phyloP scores from a whole-genome alignment of 768 basidiomycete species.

The Tephrocybe sp. region DNA sequence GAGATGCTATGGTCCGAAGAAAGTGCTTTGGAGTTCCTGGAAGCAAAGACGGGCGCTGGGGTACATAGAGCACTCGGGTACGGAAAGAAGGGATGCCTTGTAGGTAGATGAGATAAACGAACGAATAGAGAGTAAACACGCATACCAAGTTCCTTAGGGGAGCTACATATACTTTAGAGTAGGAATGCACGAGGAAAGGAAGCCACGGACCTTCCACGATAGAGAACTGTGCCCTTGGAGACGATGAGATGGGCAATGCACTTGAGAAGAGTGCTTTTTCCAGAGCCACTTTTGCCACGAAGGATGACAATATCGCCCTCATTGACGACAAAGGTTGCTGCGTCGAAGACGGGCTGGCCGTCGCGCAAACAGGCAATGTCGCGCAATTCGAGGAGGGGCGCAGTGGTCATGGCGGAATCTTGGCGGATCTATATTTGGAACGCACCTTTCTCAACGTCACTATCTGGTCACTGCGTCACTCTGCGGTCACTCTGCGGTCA shows the following conservation, averaged over 20 bases:
- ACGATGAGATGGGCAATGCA: slow-evolving; percentile 79
- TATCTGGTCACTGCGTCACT: too few relatives aligned
- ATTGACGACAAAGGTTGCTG: slow-evolving; percentile 60
- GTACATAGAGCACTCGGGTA: slow-evolving; percentile 81
- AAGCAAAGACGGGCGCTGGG: slow-evolving; percentile 86
- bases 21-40: slow-evolving; percentile 80
- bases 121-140: slow-evolving; percentile 1
- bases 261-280: slow-evolving; percentile 82
- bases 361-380: slow-evolving; percentile 49
- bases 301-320: slow-evolving; percentile 77
- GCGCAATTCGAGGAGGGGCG: slow-evolving; percentile 50
- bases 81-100: slow-evolving; percentile 77
- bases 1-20: slow-evolving; percentile 53
- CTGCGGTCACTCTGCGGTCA: background rate
- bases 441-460: too few relatives aligned
- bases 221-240: slow-evolving; percentile 64
- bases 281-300: slow-evolving; percentile 80
- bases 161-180: slow-evolving; percentile 30
- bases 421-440: too few relatives aligned
- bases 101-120: background rate
- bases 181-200: background rate
- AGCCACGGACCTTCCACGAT: slow-evolving; percentile 60
- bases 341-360: slow-evolving; percentile 54
- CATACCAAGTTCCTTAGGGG: slow-evolving; percentile 50
- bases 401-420: background rate